Percentiles rank a stretch among this genome's conserved stretches.
Evolutionary conservation across 2,329 filamentous ascomycete genomes (phyloP).

Genomic region (Colletotrichum shisoi): DNA sequence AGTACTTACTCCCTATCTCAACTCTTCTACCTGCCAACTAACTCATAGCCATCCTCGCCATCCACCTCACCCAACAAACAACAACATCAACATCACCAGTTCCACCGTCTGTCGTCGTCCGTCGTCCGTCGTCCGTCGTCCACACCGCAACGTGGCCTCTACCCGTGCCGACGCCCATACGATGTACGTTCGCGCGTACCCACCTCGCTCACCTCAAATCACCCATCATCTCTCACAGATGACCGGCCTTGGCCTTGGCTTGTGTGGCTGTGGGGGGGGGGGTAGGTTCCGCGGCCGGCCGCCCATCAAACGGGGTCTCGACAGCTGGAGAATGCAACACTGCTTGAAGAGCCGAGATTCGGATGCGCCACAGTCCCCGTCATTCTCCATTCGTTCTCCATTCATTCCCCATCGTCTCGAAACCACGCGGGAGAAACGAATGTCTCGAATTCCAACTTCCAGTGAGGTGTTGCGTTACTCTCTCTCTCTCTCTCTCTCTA

Average conservation of each 20-base stretch:
- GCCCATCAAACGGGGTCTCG: too few relatives aligned
- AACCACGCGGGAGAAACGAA: neutral
- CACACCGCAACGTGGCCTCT: neutral
- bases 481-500: too few relatives aligned
- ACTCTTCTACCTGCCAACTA: too few relatives aligned
- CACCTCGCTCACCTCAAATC: conserved; percentile 2
- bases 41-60: too few relatives aligned
- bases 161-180: too few relatives aligned
- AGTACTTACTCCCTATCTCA: too few relatives aligned
- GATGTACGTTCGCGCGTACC: neutral
- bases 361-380: neutral
- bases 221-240: conserved; percentile 16
- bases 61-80: neutral
- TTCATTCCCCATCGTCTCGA: conserved; percentile 3
- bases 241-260: conserved; percentile 18
- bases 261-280: neutral
- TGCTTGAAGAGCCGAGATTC: conserved; percentile 7
- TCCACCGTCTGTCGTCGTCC: neutral
- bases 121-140: too few relatives aligned
- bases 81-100: neutral
- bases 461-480: too few relatives aligned
- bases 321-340: neutral
- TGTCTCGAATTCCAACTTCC: neutral
- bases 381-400: neutral
- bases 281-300: too few relatives aligned